A percentile compares a stretch with the other conserved stretches of the same genome.
These are phyloP conservation scores for Calonectria pseudoturangicola DNA, from an alignment of 2,329 filamentous ascomycete genomes.

Conservation along the genomic window DNA sequence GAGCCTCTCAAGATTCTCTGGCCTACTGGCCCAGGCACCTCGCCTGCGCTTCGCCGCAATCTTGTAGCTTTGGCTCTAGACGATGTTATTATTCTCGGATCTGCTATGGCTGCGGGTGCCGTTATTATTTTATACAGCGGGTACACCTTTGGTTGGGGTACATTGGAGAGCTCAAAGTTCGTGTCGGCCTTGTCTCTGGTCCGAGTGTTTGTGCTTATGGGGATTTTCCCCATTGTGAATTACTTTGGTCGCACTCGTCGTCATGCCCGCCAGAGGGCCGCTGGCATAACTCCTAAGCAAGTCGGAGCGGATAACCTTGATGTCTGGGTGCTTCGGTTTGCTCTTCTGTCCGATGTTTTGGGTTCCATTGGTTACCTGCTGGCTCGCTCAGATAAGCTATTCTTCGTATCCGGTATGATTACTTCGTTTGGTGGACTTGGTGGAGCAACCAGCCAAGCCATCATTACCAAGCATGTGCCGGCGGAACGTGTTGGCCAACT, in stretches of 20 bases:
- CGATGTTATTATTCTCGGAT: constrained; percentile 88
- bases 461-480: constrained; percentile 93
- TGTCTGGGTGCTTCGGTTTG: constrained; percentile 82
- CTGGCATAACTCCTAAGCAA: constrained; percentile 69
- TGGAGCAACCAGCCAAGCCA: constrained; percentile 87
- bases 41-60: constrained; percentile 81
- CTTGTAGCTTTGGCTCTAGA: constrained; percentile 86
- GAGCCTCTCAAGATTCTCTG: constrained; percentile 86
- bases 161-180: constrained; percentile 86
- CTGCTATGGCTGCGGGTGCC: constrained; percentile 87
- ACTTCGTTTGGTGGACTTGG: constrained; percentile 89
- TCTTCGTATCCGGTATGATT: constrained; percentile 82
- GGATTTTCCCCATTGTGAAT: constrained; percentile 85
- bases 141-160: constrained; percentile 88
- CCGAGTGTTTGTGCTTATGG: constrained; percentile 84
- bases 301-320: constrained; percentile 86
- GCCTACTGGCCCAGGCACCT: constrained; percentile 80
- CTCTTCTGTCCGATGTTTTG: constrained; percentile 84
- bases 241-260: constrained; percentile 80
- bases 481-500: constrained; percentile 87
- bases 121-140: constrained; percentile 90
- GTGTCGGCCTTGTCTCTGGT: constrained; percentile 86
- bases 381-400: constrained; percentile 76
- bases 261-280: constrained; percentile 62
- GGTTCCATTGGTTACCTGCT: constrained; percentile 86